Base-by-base conservation (phyloP, 371 early-diverging fungal genomes). In the Apophysomyces elegans region DNA sequence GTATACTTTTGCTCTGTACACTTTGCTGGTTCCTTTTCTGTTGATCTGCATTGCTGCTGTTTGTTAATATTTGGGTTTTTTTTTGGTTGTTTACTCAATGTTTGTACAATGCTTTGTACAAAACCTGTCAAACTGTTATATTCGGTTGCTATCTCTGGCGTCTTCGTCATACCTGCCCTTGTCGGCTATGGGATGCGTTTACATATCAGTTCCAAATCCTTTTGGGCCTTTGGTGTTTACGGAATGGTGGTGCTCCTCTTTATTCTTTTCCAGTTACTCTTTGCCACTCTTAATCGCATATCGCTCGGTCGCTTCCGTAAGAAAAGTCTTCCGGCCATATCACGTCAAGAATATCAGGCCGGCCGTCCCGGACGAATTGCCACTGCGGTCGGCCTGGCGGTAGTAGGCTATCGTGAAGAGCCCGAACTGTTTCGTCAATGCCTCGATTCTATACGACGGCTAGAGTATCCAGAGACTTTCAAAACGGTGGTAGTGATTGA, bases 401-500 rank as follows among this genome's bases (percentile, higher is more conserved):
- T 85, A 0, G 88, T 87, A 0, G 90, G 88, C 0, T 89, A 89
- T 61, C 80, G 88, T 21, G 90, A 89, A 76, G 88, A 87, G 18
- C 84, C 88, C 0, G 64, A 61, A 0, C 43, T 89, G 14, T 83
- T 89, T 65, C 74, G 78, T 8, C 77, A 81, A 21, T 89, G 89
- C 26, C 68, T 89, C 8, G 80, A 88, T 68, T 85, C 85, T 4
- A 67, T 87, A 39, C 72, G 78, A 8, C 62, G 71, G 5, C 68
- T 87, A 7, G 72, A 83, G 37, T 88, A 87, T 67, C 85, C 82
- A 1, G 82, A 83, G 6, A 78, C 82, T 5, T 68, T 84, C 64
- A 81, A 84, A 44, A 72, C 86, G 4, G 69, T 86, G 21, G 80
- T 87, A 0, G 88, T 89, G 0, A 79, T 86, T 21, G 90, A 89